These are phyloP conservation scores for Epichloe coenophiala DNA, from an alignment of 2,329 filamentous ascomycete genomes.

Conservation along the genomic window DNA sequence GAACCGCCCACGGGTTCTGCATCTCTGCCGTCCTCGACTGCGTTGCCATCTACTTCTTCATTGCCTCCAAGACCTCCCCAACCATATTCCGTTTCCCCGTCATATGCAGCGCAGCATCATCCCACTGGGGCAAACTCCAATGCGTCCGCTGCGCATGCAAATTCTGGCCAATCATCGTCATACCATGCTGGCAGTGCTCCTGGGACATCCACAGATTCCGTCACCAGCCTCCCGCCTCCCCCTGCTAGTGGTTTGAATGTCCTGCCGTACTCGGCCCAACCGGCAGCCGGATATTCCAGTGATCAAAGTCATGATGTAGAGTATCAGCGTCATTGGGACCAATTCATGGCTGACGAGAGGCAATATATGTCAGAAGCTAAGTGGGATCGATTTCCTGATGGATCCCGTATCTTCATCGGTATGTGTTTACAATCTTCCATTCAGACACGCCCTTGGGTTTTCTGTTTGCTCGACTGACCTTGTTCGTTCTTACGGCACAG, in stretches of 20 bases:
- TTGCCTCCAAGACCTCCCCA: conserved; percentile 34
- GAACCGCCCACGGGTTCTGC: conserved; percentile 15
- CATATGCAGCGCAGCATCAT: conserved; percentile 25
- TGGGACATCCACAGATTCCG: conserved; percentile 18
- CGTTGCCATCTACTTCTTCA: conserved; percentile 25
- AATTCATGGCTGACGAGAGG: conserved; percentile 59
- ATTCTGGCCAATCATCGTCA: conserved; percentile 19
- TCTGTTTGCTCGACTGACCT: conserved; percentile 5
- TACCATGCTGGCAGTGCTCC: conserved; percentile 20
- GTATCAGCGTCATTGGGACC: conserved; percentile 55
- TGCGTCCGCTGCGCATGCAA: conserved; percentile 18
- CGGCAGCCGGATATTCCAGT: conserved; percentile 13
- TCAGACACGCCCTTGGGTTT: background rate
- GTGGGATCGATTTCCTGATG: conserved; percentile 69
- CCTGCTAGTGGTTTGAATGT: conserved; percentile 17
- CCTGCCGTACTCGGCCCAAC: conserved; percentile 14
- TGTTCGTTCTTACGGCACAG: conserved; percentile 29
- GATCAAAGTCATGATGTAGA: conserved; percentile 26
- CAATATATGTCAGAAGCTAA: conserved; percentile 64
- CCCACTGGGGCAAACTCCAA: conserved; percentile 18
- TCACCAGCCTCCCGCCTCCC: conserved; percentile 18
- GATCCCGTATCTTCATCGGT: conserved; percentile 73
- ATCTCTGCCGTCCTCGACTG: conserved; percentile 18
- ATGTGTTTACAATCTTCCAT: conserved; percentile 18
- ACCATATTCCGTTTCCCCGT: conserved; percentile 23